phyloP scores from a whole-genome alignment of 768 basidiomycete genomes.

The Phylloporus rhodoxanthus region DNA sequence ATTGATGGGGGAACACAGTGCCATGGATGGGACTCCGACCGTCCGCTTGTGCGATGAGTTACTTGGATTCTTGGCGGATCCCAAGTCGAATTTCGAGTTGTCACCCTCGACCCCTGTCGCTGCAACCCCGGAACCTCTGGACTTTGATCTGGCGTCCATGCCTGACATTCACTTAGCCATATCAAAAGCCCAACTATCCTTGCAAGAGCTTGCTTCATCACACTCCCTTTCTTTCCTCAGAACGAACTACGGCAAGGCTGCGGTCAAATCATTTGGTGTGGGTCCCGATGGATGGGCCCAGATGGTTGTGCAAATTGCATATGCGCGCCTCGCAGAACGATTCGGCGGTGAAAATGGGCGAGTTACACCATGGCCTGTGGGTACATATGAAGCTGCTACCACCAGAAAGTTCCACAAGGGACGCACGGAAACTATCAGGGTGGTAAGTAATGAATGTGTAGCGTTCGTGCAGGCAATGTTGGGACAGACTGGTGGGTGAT shows the following conservation, averaged over 20 bases:
- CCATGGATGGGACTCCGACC: conserved; percentile 87
- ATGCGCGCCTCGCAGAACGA: conserved; percentile 56
- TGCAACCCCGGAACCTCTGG: conserved; percentile 45
- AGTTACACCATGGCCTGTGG: conserved; percentile 48
- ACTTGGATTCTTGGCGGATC: conserved; percentile 52
- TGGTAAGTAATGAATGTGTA: conserved; percentile 71
- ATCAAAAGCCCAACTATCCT: conserved; percentile 46
- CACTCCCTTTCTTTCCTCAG: conserved; percentile 59
- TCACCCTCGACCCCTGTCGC: conserved; percentile 14
- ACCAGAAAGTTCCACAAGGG: conserved; percentile 87
- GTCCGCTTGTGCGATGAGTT: conserved; percentile 67
- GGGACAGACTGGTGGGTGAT: conserved; percentile 33
- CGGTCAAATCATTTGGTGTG: conserved; percentile 81
- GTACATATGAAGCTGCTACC: conserved; percentile 91
- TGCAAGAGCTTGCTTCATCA: conserved; percentile 51
- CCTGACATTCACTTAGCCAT: conserved; percentile 41
- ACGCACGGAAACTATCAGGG: conserved; percentile 89
- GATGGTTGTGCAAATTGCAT: conserved; percentile 87
- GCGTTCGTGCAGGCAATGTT: conserved; percentile 76
- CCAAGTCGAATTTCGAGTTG: conserved; percentile 59
- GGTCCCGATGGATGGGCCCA: conserved; percentile 96
- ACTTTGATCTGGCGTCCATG: conserved; percentile 53
- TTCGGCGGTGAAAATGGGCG: conserved; percentile 16
- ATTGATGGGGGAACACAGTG: conserved; percentile 88
- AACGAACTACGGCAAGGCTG: conserved; percentile 78